A percentile compares a stretch with the other conserved stretches of the same genome.
These are phyloP conservation scores for Funneliformis caledonium DNA, from an alignment of 371 early-diverging fungal species.

Conservation along the genomic window DNA sequence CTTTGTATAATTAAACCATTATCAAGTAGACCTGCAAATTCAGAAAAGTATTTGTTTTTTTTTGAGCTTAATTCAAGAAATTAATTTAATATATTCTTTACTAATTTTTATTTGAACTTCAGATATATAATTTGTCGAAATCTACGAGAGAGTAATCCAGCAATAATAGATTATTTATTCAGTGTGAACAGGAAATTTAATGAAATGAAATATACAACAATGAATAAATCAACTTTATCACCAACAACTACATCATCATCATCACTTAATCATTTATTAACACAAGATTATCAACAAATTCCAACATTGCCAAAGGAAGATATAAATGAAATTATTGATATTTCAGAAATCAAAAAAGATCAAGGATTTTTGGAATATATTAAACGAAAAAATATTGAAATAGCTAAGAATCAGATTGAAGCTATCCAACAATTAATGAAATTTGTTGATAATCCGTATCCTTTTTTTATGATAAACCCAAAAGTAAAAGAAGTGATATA, in stretches of 20 bases:
- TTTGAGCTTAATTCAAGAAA: not conserved
- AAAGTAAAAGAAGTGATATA: not conserved
- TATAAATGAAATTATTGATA: constrained; percentile 50
- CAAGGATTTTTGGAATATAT: constrained; percentile 62
- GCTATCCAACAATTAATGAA: constrained; percentile 55
- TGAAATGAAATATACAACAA: constrained; percentile 5
- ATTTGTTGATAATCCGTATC: constrained; percentile 54
- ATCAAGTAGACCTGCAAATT: constrained; percentile 77
- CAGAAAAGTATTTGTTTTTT: constrained; percentile 60
- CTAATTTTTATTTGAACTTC: too few species aligned
- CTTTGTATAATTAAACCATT: constrained; percentile 79
- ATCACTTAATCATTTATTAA: not conserved
- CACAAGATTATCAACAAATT: not conserved
- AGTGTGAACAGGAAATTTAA: constrained; percentile 42
- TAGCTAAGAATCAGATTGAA: constrained; percentile 56
- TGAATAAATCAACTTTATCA: constrained; percentile 44
- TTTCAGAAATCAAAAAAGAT: constrained; percentile 53
- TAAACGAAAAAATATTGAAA: constrained; percentile 58
- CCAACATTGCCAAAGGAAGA: constrained; percentile 41
- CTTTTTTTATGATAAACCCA: constrained; percentile 8
- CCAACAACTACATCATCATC: not conserved
- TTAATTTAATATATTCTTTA: not conserved
- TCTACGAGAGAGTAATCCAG: constrained; percentile 44
- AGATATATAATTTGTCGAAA: constrained; percentile 59
- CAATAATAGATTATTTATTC: constrained; percentile 50